phyloP scores from a whole-genome alignment of 2,329 filamentous ascomycete species.

The Fusarium miscanthi region DNA sequence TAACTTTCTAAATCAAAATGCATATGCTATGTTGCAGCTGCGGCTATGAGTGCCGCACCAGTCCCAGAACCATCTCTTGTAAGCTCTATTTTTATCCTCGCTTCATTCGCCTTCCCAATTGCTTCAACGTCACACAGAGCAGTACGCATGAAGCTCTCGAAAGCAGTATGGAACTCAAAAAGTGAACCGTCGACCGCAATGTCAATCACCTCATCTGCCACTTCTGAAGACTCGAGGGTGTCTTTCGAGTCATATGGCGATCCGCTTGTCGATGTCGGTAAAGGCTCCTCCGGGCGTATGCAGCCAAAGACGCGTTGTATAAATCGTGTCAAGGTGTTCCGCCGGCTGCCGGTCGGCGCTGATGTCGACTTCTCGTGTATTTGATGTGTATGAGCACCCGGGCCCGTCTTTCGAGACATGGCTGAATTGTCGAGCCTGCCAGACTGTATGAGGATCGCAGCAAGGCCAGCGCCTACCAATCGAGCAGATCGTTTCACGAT shows the following conservation, averaged over 20 bases:
- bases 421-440: background rate
- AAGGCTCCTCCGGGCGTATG: rapidly evolving
- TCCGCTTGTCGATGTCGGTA: rapidly evolving
- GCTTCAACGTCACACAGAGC: background rate
- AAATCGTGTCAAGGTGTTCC: rapidly evolving
- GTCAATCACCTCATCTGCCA: background rate
- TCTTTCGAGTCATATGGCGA: background rate
- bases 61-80: slow-evolving; percentile 10
- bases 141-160: slow-evolving; percentile 5
- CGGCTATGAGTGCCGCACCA: slow-evolving; percentile 13
- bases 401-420: background rate
- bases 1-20: background rate
- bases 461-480: slow-evolving; percentile 3
- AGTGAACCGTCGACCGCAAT: slow-evolving; percentile 8
- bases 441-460: background rate
- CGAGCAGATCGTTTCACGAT: slow-evolving; percentile 9
- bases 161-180: slow-evolving; percentile 6
- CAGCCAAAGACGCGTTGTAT: background rate
- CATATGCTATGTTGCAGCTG: background rate
- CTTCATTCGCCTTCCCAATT: background rate
- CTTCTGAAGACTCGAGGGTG: background rate
- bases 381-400: background rate
- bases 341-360: rapidly evolving
- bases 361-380: rapidly evolving
- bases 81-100: slow-evolving; percentile 14